These are phyloP conservation scores for Penicillium sp. DNA, from an alignment of 2,329 filamentous ascomycete genomes.

Conservation along the genomic window DNA sequence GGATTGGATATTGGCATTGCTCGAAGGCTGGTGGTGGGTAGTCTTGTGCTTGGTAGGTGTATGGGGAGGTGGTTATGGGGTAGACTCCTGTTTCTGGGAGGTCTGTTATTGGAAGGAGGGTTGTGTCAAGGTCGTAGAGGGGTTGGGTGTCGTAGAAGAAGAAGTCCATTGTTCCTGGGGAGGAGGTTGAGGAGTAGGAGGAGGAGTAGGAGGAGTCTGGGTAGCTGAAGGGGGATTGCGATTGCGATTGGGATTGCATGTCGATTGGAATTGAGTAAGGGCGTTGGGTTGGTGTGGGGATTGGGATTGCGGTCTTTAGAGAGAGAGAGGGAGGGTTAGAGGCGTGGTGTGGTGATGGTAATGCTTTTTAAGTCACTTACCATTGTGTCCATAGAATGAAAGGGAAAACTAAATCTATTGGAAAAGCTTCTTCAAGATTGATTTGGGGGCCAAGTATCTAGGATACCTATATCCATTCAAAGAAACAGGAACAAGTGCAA, in stretches of 20 bases:
- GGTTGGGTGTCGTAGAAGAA: constrained; percentile 23
- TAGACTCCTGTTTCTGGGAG: constrained; percentile 16
- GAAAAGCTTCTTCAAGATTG: neutral
- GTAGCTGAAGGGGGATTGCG: constrained; percentile 22
- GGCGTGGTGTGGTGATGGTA: too few species aligned
- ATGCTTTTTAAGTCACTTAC: constrained; percentile 9
- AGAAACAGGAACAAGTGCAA: neutral
- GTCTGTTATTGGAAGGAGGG: constrained; percentile 18
- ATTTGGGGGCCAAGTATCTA: neutral
- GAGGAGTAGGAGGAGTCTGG: constrained; percentile 22
- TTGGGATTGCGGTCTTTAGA: constrained; percentile 18
- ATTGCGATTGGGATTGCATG: constrained; percentile 30
- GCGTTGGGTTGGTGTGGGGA: constrained; percentile 4
- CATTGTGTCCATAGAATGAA: constrained; percentile 24
- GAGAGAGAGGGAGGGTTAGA: constrained; percentile 4
- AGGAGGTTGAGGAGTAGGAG: constrained; percentile 22
- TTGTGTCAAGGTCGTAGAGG: constrained; percentile 17
- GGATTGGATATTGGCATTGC: constrained; percentile 15
- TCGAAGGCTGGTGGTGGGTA: constrained; percentile 20
- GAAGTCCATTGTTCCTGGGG: constrained; percentile 25
- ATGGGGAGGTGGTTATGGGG: constrained; percentile 23
- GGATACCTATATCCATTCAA: neutral
- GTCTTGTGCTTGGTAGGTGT: constrained; percentile 15
- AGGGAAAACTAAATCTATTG: constrained; percentile 14
- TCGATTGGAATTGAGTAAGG: constrained; percentile 6